Evolutionary conservation across 2,329 filamentous ascomycete species (phyloP).

Genomic region (Epichloe gansuensis): DNA sequence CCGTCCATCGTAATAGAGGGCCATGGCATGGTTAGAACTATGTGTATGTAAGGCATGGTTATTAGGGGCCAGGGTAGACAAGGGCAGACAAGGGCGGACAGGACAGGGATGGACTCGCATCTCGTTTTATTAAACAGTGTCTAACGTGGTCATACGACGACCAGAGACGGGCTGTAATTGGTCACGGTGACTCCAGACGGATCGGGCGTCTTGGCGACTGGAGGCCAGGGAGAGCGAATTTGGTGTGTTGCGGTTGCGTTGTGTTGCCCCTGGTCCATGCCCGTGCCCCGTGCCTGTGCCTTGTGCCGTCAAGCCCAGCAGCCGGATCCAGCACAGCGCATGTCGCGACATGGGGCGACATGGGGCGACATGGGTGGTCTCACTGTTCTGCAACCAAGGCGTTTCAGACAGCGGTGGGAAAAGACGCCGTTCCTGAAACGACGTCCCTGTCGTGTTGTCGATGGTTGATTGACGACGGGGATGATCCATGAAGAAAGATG

Average conservation of each 20-base stretch:
- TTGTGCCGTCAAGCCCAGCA: background rate
- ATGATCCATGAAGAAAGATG: background rate
- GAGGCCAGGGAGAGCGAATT: background rate
- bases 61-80: too few species aligned
- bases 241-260: background rate
- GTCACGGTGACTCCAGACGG: conserved; percentile 9
- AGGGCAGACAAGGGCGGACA: background rate
- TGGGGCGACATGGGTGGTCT: conserved; percentile 2
- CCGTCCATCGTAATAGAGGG: too few species aligned
- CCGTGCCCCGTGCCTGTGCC: background rate
- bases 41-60: too few species aligned
- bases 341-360: background rate
- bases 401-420: conserved; percentile 18
- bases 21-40: too few species aligned
- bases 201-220: background rate
- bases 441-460: background rate
- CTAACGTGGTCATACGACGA: conserved; percentile 8
- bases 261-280: conserved; percentile 1
- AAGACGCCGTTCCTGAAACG: conserved; percentile 20
- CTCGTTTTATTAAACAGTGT: conserved; percentile 3
- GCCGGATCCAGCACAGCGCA: conserved; percentile 3
- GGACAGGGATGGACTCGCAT: conserved; percentile 2
- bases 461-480: background rate
- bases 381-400: conserved; percentile 3
- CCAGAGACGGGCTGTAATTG: conserved; percentile 8